Conservation (phyloP, 345 rosid species). For the Populus euphratica region DNA sequence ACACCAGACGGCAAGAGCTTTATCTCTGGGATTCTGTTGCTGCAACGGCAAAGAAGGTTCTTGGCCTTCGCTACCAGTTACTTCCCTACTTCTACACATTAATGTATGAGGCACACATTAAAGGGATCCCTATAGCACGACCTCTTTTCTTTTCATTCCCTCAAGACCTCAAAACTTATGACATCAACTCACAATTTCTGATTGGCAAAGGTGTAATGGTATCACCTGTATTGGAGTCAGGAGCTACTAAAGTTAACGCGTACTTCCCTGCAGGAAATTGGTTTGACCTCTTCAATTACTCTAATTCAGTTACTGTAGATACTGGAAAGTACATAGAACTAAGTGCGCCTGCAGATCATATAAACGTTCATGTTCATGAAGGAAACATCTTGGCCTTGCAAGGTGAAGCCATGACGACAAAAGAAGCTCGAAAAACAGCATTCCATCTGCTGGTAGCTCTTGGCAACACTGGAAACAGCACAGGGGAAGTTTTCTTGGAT, state of each 20-base stretch:
- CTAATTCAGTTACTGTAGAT: constrained; percentile 30
- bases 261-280: constrained; percentile 71
- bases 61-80: constrained; percentile 60
- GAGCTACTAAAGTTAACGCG: constrained; percentile 36
- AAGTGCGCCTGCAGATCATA: constrained; percentile 45
- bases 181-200: constrained; percentile 50
- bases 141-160: constrained; percentile 79
- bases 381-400: constrained; percentile 71
- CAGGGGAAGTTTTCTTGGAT: constrained; percentile 59
- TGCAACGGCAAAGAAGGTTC: constrained; percentile 57
- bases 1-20: constrained; percentile 51
- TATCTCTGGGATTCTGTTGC: constrained; percentile 79
- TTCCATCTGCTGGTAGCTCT: constrained; percentile 50
- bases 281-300: constrained; percentile 63
- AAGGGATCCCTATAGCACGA: constrained; percentile 66
- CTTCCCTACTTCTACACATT: constrained; percentile 70
- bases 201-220: constrained; percentile 59
- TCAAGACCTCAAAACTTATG: constrained; percentile 46
- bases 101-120: constrained; percentile 56
- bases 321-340: constrained; percentile 40
- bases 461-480: constrained; percentile 32
- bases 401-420: constrained; percentile 59
- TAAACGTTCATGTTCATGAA: constrained; percentile 55
- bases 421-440: constrained; percentile 45
- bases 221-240: constrained; percentile 47